These are phyloP conservation scores for Geranomyces michiganensis DNA, from an alignment of 192 early-diverging fungal species.

Conservation along the genomic window DNA sequence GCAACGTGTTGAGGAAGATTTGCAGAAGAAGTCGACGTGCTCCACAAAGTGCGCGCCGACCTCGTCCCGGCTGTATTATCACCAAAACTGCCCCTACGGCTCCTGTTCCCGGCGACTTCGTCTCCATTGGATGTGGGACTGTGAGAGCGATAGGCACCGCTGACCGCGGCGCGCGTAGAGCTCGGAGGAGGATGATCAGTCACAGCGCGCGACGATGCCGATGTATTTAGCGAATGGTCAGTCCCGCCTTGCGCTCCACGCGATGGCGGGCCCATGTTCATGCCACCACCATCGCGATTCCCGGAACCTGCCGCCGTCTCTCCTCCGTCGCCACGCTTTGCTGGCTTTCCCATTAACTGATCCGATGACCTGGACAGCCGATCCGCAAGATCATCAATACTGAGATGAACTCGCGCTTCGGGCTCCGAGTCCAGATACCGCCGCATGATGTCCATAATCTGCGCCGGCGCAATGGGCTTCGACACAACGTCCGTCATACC, in stretches of 20 bases:
- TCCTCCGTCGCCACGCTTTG: too few relatives aligned
- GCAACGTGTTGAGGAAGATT: neutral
- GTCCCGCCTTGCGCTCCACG: neutral
- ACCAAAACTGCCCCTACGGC: neutral
- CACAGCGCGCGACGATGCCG: too few relatives aligned
- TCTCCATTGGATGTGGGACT: neutral
- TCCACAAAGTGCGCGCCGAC: neutral
- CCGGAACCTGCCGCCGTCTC: too few relatives aligned
- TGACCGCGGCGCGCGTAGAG: too few relatives aligned
- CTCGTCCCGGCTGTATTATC: neutral
- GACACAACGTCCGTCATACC: slow-evolving; percentile 28
- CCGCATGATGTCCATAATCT: slow-evolving; percentile 16
- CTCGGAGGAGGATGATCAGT: too few relatives aligned
- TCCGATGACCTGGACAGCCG: neutral
- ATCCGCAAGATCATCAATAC: slow-evolving; percentile 4
- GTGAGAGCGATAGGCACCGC: too few relatives aligned
- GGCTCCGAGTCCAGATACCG: slow-evolving; percentile 29
- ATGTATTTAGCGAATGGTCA: neutral
- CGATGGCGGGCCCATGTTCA: neutral
- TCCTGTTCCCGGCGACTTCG: neutral
- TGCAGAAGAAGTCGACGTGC: neutral
- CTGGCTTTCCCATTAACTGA: too few relatives aligned
- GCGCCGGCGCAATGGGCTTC: slow-evolving; percentile 25
- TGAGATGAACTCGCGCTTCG: neutral
- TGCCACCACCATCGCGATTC: too few relatives aligned